These are phyloP conservation scores for Coemansia umbellata DNA, from an alignment of 192 early-diverging fungal genomes.

Conservation along the genomic window DNA sequence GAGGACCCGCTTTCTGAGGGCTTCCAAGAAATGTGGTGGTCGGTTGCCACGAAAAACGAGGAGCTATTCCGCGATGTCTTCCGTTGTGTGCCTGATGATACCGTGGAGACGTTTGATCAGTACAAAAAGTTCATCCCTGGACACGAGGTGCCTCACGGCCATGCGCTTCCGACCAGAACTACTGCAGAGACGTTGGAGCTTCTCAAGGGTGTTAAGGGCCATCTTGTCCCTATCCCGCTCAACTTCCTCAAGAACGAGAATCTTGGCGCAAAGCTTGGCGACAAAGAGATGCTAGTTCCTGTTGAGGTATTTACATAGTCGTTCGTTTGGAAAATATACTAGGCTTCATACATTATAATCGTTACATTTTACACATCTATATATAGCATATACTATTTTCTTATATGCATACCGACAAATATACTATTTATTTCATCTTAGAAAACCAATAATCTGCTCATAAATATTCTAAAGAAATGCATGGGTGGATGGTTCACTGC, in stretches of 20 bases:
- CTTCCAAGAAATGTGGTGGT: constrained; percentile 62
- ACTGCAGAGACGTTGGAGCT: constrained; percentile 26
- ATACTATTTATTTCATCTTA: no score
- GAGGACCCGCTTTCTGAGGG: constrained; percentile 66
- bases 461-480: no score
- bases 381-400: no score
- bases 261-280: constrained; percentile 46
- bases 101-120: constrained; percentile 60
- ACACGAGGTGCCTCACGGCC: constrained; percentile 39
- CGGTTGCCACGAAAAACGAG: constrained; percentile 65
- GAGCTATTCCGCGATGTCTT: constrained; percentile 73
- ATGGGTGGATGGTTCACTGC: no score
- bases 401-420: no score
- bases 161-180: constrained; percentile 19
- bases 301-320: constrained; percentile 49
- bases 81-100: constrained; percentile 82
- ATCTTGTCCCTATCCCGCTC: constrained; percentile 48
- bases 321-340: neutral
- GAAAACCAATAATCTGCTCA: constrained; percentile 15
- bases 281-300: constrained; percentile 48
- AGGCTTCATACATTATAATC: no score
- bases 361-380: no score
- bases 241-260: constrained; percentile 51
- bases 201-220: constrained; percentile 39
- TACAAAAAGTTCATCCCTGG: constrained; percentile 51